These are phyloP conservation scores for Podila epicladia DNA, from an alignment of 192 early-diverging fungal species.

Conservation along the genomic window DNA sequence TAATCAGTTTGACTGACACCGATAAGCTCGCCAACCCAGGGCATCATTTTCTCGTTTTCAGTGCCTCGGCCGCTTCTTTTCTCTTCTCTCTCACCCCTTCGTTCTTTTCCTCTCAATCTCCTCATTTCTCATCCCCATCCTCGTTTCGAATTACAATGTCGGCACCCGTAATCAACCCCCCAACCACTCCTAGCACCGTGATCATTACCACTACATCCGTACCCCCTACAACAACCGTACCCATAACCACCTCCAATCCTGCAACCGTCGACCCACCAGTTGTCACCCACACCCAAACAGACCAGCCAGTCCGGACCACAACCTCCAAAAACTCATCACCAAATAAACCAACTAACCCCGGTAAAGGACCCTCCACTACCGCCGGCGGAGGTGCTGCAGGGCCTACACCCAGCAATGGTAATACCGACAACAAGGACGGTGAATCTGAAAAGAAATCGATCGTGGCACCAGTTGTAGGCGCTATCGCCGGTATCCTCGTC, in stretches of 20 bases:
- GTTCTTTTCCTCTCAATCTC: neutral
- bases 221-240: neutral
- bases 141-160: neutral
- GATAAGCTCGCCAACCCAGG: too few species aligned
- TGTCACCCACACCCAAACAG: too few species aligned
- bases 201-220: neutral
- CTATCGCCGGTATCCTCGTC: slow-evolving; percentile 30
- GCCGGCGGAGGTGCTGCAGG: too few species aligned
- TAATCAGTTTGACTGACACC: too few species aligned
- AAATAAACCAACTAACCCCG: neutral
- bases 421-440: neutral
- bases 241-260: neutral
- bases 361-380: neutral
- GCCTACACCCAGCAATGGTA: neutral
- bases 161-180: neutral
- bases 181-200: neutral
- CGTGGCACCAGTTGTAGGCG: slow-evolving; percentile 25
- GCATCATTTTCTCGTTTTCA: neutral
- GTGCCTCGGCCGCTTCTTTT: neutral
- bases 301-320: neutral
- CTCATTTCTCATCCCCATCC: neutral
- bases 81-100: neutral
- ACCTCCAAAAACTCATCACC: neutral
- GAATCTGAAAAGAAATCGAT: slow-evolving; percentile 8
- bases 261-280: neutral